Conservation (phyloP, 306 rosid genomes). For the Acmispon strigosus region DNA sequence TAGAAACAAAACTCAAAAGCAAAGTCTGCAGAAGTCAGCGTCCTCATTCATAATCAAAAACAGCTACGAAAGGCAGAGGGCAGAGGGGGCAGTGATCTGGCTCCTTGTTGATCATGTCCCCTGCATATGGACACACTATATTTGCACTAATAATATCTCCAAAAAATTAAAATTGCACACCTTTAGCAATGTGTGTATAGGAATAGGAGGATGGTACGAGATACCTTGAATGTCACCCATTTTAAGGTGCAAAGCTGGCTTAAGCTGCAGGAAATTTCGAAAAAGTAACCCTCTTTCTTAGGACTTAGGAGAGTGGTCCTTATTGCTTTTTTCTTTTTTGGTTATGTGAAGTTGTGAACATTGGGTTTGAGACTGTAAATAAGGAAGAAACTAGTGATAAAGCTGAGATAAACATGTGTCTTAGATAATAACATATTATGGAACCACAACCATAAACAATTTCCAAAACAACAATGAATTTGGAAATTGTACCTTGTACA, state of each 20-base stretch:
- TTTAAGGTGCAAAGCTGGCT: background rate
- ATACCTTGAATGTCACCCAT: slow-evolving; percentile 3
- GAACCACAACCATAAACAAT: no score
- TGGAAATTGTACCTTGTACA: no score
- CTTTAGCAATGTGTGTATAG: slow-evolving; percentile 4
- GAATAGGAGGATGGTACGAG: background rate
- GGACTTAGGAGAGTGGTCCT: background rate
- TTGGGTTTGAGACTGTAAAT: background rate
- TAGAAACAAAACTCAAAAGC: slow-evolving; percentile 10
- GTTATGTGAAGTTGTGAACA: background rate
- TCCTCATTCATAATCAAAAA: background rate
- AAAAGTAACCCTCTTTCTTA: background rate
- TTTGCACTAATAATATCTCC: background rate
- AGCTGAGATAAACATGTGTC: no score
- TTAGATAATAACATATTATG: no score
- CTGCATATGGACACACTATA: slow-evolving; percentile 5
- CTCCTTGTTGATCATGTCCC: slow-evolving; percentile 1
- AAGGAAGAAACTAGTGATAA: no score
- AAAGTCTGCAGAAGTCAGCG: background rate
- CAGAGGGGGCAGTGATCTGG: background rate
- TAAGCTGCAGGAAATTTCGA: no score
- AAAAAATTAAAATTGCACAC: background rate
- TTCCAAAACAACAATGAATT: no score
- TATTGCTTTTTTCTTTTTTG: background rate
- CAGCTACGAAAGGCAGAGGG: background rate